Evolutionary conservation across 2,329 filamentous ascomycete genomes (phyloP), one percentile per base, ranked within the genome.

Genomic region (Fusarium humuli): DNA sequence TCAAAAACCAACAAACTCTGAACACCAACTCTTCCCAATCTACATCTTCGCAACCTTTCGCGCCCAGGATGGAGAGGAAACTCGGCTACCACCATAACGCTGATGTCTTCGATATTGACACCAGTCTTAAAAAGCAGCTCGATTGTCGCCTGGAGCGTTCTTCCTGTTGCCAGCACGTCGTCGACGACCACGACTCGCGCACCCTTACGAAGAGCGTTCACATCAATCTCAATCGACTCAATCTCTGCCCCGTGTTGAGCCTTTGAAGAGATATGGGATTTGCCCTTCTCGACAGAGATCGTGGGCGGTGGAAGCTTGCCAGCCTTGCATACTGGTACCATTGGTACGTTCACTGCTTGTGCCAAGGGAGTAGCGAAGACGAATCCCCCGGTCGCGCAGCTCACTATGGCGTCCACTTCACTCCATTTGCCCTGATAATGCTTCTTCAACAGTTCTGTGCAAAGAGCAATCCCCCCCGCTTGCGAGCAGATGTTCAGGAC

Each of bases 221-320:
- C 72, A 18, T 79, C 79, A 74, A 90, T 86, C 77, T 88, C 87
- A 9, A 90, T 86, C 77, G 63, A 73, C 40, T 81, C 79, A 58
- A 78, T 76, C 52, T 64, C 66, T 7, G 58, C 49, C 16, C 71
- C 49, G 2, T 69, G 60, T 3, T 75, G 67, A 50, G 56, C 57
- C n/a, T 75, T 76, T 59, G 83, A 83, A 1, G 87, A 88, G 42
- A 91, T 85, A 74, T 89, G 79, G 5, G 87, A 91, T 1, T 76
- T 30, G 2, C 73, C 30, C 74, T 85, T 90, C 42, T 10, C 12
- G 25, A 84, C 81, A 9, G 84, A 87, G 34, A 88, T 12, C 0
- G 79, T 86, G 0, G 88, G 88, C 10, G 85, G 85, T 0, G 88
- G 88, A 0, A 91, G 83, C 76, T 90, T 91, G 27, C 85, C 85